Percentiles rank a stretch among this genome's conserved stretches.
phyloP scores from a whole-genome alignment of 2,329 filamentous ascomycete genomes.

The Fusarium musae region DNA sequence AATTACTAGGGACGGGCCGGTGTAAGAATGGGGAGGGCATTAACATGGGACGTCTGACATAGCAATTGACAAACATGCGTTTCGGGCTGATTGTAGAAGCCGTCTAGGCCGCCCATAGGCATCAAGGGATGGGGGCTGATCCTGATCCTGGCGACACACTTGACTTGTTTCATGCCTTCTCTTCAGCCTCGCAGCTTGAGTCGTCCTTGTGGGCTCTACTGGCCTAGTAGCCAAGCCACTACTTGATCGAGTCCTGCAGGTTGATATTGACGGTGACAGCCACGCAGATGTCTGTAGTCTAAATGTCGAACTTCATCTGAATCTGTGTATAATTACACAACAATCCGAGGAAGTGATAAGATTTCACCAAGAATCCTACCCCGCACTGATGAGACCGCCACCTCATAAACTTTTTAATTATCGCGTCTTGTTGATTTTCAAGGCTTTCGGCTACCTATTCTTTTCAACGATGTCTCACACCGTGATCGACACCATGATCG shows the following conservation, averaged over 20 bases:
- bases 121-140: slow-evolving; percentile 14
- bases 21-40: slow-evolving; percentile 32
- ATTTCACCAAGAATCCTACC: slow-evolving; percentile 18
- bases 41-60: slow-evolving; percentile 29
- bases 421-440: not conserved
- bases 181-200: slow-evolving; percentile 32
- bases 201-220: not conserved
- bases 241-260: not conserved
- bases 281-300: not conserved
- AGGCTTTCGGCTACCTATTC: slow-evolving; percentile 4
- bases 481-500: slow-evolving; percentile 10
- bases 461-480: slow-evolving; percentile 15
- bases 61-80: slow-evolving; percentile 22
- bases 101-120: slow-evolving; percentile 1
- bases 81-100: slow-evolving; percentile 17
- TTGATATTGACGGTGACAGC: not conserved
- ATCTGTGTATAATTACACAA: not conserved
- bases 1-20: slow-evolving; percentile 47
- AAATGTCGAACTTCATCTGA: not conserved
- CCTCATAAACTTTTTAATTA: slow-evolving; percentile 4
- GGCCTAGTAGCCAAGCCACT: not conserved
- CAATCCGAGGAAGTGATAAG: not conserved
- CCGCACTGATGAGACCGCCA: slow-evolving; percentile 32
- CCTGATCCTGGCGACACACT: slow-evolving; percentile 29
- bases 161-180: slow-evolving; percentile 36